These are phyloP conservation scores for Glomus cerebriforme DNA, from an alignment of 192 early-diverging fungal species.

Conservation along the genomic window DNA sequence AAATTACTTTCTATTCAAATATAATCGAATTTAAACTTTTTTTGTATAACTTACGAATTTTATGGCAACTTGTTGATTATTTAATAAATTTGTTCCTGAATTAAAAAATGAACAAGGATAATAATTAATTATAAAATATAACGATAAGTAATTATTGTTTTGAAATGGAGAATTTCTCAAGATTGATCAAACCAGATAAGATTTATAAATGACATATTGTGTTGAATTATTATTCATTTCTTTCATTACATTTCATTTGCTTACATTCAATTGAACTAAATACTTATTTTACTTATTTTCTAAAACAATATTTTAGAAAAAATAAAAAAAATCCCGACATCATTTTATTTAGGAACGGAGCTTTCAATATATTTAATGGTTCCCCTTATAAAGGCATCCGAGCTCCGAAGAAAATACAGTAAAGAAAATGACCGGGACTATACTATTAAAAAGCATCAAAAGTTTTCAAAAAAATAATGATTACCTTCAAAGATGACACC, in stretches of 20 bases:
- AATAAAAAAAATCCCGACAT: not conserved
- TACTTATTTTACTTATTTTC: not conserved
- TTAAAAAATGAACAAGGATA: conserved; percentile 12
- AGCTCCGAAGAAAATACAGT: conserved; percentile 9
- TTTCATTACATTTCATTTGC: too few species aligned
- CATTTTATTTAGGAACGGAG: not conserved
- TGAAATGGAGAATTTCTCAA: not conserved
- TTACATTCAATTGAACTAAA: too few species aligned
- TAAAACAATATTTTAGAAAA: not conserved
- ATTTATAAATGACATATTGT: not conserved
- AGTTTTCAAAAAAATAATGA: not conserved
- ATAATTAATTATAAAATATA: conserved; percentile 34
- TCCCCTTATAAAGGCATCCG: not conserved
- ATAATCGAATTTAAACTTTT: not conserved
- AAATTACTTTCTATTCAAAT: conserved; percentile 8
- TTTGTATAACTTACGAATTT: conserved; percentile 67
- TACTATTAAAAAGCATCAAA: too few species aligned
- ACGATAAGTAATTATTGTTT: not conserved
- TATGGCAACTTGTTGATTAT: conserved; percentile 92
- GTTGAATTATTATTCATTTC: not conserved
- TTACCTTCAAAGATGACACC: conserved; percentile 98
- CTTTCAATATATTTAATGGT: not conserved
- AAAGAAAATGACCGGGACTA: not conserved
- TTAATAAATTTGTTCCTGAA: conserved; percentile 80
- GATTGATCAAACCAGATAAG: not conserved